phyloP scores from a whole-genome alignment of 2,329 filamentous ascomycete species.

The Hypoxylon sp. region DNA sequence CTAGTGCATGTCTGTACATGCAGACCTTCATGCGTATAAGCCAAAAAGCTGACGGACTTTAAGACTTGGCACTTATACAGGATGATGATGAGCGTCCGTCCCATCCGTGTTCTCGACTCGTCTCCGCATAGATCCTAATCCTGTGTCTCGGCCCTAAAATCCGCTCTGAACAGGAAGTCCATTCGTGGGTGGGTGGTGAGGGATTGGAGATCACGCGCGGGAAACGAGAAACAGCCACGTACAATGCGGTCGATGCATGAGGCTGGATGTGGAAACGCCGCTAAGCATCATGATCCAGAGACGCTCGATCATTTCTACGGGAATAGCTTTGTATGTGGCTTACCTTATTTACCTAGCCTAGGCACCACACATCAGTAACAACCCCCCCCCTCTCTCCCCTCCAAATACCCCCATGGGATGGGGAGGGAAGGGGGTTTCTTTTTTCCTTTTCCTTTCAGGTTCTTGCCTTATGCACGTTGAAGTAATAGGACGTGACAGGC shows the following conservation, averaged over 20 bases:
- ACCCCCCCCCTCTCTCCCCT: no score
- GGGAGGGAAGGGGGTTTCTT: neutral
- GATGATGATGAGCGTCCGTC: neutral
- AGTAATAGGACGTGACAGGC: slow-evolving; percentile 25
- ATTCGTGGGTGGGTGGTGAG: slow-evolving; percentile 1
- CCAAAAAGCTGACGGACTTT: slow-evolving; percentile 18
- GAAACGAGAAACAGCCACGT: slow-evolving; percentile 37
- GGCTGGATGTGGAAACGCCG: slow-evolving; percentile 34
- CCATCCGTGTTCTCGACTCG: neutral
- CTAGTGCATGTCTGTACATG: slow-evolving; percentile 13
- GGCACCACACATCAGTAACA: no score
- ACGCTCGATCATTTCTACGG: slow-evolving; percentile 2
- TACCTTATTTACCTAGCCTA: no score
- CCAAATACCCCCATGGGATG: neutral
- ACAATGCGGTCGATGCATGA: slow-evolving; percentile 32
- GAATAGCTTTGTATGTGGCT: neutral
- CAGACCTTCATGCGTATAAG: slow-evolving; percentile 27
- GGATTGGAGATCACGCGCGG: slow-evolving; percentile 12
- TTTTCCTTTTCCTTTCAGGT: slow-evolving; percentile 5
- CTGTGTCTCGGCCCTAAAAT: slow-evolving; percentile 13
- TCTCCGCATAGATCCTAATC: slow-evolving; percentile 14
- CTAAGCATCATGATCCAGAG: slow-evolving; percentile 5
- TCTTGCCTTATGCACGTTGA: slow-evolving; percentile 29
- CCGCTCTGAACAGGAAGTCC: slow-evolving; percentile 30
- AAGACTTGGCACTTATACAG: slow-evolving; percentile 35